Conservation (phyloP, 441 rosid genomes). For the Brassica hybrid region DNA sequence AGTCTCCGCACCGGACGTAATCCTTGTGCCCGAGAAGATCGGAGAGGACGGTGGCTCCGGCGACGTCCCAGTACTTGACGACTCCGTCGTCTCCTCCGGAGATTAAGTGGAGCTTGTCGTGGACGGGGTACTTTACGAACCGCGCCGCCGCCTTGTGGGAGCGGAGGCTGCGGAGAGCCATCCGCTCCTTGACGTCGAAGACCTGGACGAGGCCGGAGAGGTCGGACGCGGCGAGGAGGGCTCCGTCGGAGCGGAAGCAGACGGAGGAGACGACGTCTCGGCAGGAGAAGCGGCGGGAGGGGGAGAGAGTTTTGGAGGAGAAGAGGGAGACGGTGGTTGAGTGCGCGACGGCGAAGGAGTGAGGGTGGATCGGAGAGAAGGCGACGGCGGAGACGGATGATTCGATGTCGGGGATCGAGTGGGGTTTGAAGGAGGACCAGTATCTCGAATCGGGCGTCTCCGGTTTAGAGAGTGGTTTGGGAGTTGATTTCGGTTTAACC, state of each 20-base stretch:
- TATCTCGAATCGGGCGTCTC: conserved; percentile 82
- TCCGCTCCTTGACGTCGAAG: conserved; percentile 70
- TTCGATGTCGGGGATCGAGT: conserved; percentile 53
- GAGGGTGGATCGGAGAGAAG: conserved; percentile 68
- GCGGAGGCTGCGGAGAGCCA: conserved; percentile 77
- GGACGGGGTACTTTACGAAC: conserved; percentile 73
- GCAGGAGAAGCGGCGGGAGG: conserved; percentile 57
- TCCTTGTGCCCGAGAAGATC: too few species aligned
- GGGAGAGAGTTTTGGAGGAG: conserved; percentile 55
- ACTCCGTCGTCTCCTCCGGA: conserved; percentile 81
- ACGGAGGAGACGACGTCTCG: conserved; percentile 62
- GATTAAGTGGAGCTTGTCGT: conserved; percentile 86
- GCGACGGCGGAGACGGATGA: conserved; percentile 66
- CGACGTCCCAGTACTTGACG: too few species aligned
- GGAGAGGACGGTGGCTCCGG: too few species aligned
- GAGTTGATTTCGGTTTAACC: conserved; percentile 71
- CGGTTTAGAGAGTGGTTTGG: conserved; percentile 58
- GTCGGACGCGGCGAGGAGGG: conserved; percentile 83
- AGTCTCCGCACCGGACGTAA: too few species aligned
- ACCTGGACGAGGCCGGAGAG: conserved; percentile 79
- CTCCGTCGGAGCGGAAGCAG: conserved; percentile 72
- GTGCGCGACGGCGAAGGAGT: conserved; percentile 70
- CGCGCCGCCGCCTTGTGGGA: conserved; percentile 82
- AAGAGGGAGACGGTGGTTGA: conserved; percentile 72
- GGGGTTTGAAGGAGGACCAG: conserved; percentile 86